A percentile compares a stretch with the other conserved stretches of the same genome.
phyloP scores from a whole-genome alignment of 257 asterid genomes.

The Salvia splendens region DNA sequence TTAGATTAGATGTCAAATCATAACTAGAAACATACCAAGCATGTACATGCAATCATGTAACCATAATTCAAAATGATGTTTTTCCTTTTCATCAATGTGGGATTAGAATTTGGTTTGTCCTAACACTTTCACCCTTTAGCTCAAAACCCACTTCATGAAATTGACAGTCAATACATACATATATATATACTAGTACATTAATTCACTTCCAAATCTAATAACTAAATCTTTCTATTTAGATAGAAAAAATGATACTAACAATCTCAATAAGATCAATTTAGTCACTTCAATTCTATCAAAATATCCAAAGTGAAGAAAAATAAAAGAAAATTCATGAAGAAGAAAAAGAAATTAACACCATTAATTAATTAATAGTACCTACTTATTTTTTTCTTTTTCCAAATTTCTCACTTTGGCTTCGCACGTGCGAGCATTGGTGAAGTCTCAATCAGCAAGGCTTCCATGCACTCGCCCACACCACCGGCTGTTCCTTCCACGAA shows the following conservation, averaged over 20 bases:
- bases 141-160: conserved; percentile 18
- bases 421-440: conserved; percentile 39
- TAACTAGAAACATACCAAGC: conserved; percentile 32
- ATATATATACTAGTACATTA: background rate
- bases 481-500: conserved; percentile 93
- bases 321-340: background rate
- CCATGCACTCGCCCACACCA: conserved; percentile 99
- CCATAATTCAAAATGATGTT: conserved; percentile 11
- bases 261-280: conserved; percentile 34
- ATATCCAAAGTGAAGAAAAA: conserved; percentile 27
- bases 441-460: conserved; percentile 51
- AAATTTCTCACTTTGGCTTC: conserved; percentile 27
- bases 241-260: conserved; percentile 24
- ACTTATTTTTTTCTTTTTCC: conserved; percentile 34
- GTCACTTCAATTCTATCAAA: conserved; percentile 48
- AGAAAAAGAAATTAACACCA: background rate
- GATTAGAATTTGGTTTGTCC: conserved; percentile 37
- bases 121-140: conserved; percentile 5
- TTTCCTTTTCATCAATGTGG: conserved; percentile 30
- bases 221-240: conserved; percentile 13
- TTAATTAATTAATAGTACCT: conserved; percentile 17
- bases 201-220: background rate
- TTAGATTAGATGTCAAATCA: conserved; percentile 36
- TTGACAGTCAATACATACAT: conserved; percentile 21
- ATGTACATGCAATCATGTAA: conserved; percentile 28